Evolutionary conservation across 1,284 basidiomycete species (phyloP).

Genomic region (Trametes hirsuta): DNA sequence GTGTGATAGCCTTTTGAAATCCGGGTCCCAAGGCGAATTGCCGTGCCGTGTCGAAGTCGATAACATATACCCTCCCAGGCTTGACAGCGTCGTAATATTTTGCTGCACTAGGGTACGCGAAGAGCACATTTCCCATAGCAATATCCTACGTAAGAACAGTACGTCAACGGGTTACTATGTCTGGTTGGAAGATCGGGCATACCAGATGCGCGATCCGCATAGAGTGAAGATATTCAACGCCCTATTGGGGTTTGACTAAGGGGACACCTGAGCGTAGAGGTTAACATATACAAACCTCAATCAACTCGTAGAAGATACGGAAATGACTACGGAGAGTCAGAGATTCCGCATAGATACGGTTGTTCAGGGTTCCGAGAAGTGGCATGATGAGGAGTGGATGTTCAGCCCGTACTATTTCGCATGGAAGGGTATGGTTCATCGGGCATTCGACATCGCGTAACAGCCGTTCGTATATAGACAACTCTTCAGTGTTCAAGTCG

Average conservation of each 20-base stretch:
- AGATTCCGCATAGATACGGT: too few relatives aligned
- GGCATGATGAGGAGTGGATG: neutral
- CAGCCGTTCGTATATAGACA: neutral
- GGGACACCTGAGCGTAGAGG: too few relatives aligned
- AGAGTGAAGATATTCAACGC: neutral
- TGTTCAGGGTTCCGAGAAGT: neutral
- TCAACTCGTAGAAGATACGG: too few relatives aligned
- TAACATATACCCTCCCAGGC: neutral
- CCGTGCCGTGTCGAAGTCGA: neutral
- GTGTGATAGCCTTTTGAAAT: neutral
- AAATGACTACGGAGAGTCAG: too few relatives aligned
- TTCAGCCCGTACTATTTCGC: neutral
- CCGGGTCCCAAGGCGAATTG: neutral
- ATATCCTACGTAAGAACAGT: neutral
- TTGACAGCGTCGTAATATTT: neutral
- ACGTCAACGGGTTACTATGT: neutral
- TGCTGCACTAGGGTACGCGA: too few relatives aligned
- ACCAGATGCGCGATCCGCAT: constrained; percentile 1
- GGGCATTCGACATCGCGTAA: neutral
- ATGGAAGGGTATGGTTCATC: neutral
- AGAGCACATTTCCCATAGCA: too few relatives aligned
- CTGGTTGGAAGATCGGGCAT: neutral
- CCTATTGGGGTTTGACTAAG: neutral
- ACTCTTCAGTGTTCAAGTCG: neutral
- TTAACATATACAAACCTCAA: too few relatives aligned